These are phyloP conservation scores for Galerina sulciceps DNA, from an alignment of 768 basidiomycete genomes.

Conservation along the genomic window DNA sequence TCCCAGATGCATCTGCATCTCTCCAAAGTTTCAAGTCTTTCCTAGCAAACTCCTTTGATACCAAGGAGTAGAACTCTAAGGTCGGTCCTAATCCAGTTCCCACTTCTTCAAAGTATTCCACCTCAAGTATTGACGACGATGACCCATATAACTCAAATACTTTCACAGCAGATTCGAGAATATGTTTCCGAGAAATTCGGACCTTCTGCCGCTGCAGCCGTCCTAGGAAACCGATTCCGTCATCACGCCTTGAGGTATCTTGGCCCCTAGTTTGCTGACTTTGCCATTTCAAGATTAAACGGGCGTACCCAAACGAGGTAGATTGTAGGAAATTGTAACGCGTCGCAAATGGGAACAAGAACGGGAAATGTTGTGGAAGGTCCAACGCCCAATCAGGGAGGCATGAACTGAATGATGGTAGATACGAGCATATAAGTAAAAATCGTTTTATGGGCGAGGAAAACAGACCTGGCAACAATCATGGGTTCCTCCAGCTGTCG, in stretches of 20 bases:
- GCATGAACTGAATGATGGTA: slow-evolving; percentile 68
- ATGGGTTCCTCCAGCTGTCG: slow-evolving; percentile 97
- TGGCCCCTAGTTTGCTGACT: slow-evolving; percentile 82
- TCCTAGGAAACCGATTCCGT: slow-evolving; percentile 90
- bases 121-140: slow-evolving; percentile 91
- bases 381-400: slow-evolving; percentile 97
- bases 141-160: slow-evolving; percentile 97
- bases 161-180: slow-evolving; percentile 95
- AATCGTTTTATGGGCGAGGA: neutral
- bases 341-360: slow-evolving; percentile 98
- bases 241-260: slow-evolving; percentile 82
- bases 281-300: slow-evolving; percentile 94
- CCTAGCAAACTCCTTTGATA: slow-evolving; percentile 92
- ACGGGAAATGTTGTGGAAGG: slow-evolving; percentile 94
- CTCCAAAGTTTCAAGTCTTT: slow-evolving; percentile 91
- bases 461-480: slow-evolving; percentile 91
- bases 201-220: slow-evolving; percentile 96
- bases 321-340: slow-evolving; percentile 97
- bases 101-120: slow-evolving; percentile 99
- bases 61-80: slow-evolving; percentile 97
- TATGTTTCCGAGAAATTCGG: slow-evolving; percentile 91
- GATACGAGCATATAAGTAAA: neutral
- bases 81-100: slow-evolving; percentile 98
- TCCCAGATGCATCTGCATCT: slow-evolving; percentile 69
- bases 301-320: slow-evolving; percentile 96